Base-by-base conservation (phyloP, 208 protist genomes). In the Wallacemonas sp. region DNA sequence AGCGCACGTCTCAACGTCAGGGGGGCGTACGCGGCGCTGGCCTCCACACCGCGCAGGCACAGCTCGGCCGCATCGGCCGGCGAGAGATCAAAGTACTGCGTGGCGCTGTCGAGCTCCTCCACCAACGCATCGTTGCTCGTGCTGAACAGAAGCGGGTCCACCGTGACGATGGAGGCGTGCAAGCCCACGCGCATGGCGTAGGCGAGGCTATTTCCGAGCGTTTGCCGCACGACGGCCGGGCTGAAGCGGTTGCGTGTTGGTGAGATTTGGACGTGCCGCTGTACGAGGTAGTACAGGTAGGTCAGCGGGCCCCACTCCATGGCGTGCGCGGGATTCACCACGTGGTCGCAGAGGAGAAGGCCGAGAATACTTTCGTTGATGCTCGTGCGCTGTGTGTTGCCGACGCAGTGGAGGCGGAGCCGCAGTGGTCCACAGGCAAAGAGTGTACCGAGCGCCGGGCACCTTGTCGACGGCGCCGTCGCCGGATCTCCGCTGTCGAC, bases 271-370 rank as follows among this genome's bases (percentile, higher is more conserved):
- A 99, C 72, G 49, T 97, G 94, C 12, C 98, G 89, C 80, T 99
- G 98, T 4, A 79, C 84, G 3, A 99, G 76, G 78, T 99, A 99
- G 82, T 98, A 99, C 14, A 99, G 73, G 78, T 99, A 99, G 67
- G 98, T 87, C 20, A 99, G 73, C 14, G 94, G 89, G 12, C 97
- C 91, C 74, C 82, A 88, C 23, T 97, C 81, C 70, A 95, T 84
- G 1, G 98, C 74, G 20, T 89, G 72, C 22, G 97, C 81, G 32
- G 98, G 98, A 74, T 99, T 98, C 36, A 95, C 96, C 38, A 99
- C 98, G 23, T 87, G 74, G 49, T 99, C 81, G 7, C 97, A 80
- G 14, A 98, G 61, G 44, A 99, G 77, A 28, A 98, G 96, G 2
- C 94, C 86, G 14, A 97, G 80, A 2, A 91, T 86, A 61, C 98